These are phyloP conservation scores for Aspergillus sp. DNA, from an alignment of 2,329 filamentous ascomycete species.

Conservation along the genomic window DNA sequence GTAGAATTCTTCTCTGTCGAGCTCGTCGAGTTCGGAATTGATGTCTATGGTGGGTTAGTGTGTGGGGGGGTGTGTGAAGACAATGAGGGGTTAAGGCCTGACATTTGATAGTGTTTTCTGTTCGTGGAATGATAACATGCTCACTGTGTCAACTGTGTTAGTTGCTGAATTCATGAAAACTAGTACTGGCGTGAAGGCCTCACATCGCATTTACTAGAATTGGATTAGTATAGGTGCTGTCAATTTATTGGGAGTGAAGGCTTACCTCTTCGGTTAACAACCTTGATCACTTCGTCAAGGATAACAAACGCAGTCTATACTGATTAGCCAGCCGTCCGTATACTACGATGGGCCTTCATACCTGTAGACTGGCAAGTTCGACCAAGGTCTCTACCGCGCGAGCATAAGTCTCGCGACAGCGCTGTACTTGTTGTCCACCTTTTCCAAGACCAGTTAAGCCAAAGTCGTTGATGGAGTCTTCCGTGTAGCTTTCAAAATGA, in stretches of 20 bases:
- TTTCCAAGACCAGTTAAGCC: slow-evolving; percentile 93
- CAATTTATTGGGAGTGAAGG: slow-evolving; percentile 5
- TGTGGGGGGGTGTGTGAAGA: background rate
- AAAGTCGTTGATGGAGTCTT: slow-evolving; percentile 92
- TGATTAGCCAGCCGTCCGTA: background rate
- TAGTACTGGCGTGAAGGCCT: slow-evolving; percentile 31
- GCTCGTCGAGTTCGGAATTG: slow-evolving; percentile 95
- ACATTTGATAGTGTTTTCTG: slow-evolving; percentile 99
- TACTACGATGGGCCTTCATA: slow-evolving; percentile 27
- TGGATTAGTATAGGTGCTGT: slow-evolving; percentile 22
- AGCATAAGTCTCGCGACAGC: slow-evolving; percentile 92
- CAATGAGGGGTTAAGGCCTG: slow-evolving; percentile 28
- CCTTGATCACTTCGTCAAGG: slow-evolving; percentile 97
- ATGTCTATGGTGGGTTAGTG: slow-evolving; percentile 60
- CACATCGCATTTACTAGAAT: slow-evolving; percentile 83
- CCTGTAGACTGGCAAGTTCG: slow-evolving; percentile 87
- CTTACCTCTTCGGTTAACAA: slow-evolving; percentile 89
- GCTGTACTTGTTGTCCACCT: slow-evolving; percentile 94
- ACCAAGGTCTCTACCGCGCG: slow-evolving; percentile 94
- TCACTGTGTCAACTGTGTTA: slow-evolving; percentile 36
- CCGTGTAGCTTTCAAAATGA: slow-evolving; percentile 85
- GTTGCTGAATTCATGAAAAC: background rate
- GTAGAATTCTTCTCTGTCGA: slow-evolving; percentile 98
- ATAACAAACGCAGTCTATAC: slow-evolving; percentile 89
- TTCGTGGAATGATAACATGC: slow-evolving; percentile 86